phyloP scores from a whole-genome alignment of 208 protist genomes.

The Tritrichomonas foetus region DNA sequence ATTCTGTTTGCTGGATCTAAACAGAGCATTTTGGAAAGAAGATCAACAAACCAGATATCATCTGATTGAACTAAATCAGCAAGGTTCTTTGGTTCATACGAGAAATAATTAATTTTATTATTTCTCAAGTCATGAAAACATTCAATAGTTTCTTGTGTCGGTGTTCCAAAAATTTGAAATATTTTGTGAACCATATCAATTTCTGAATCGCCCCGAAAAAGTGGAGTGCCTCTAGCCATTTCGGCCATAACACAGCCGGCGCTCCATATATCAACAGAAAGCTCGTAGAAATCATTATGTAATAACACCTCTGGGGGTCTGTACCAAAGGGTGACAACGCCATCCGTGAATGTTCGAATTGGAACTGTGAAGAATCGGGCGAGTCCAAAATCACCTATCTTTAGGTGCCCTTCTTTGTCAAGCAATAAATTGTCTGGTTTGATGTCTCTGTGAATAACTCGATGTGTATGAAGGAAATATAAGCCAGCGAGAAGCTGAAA shows the following conservation, averaged over 20 bases:
- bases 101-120: background rate
- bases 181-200: constrained; percentile 6
- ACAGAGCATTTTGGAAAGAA: background rate
- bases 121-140: background rate
- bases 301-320: constrained; percentile 43
- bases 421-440: constrained; percentile 79
- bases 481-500: constrained; percentile 70
- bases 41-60: background rate
- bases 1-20: constrained; percentile 7
- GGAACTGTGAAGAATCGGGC: constrained; percentile 61
- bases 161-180: constrained; percentile 37
- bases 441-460: constrained; percentile 74
- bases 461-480: constrained; percentile 70
- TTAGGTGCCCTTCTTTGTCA: constrained; percentile 60
- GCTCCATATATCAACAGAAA: constrained; percentile 45
- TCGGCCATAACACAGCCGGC: constrained; percentile 44
- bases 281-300: constrained; percentile 6
- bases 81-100: background rate
- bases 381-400: constrained; percentile 68
- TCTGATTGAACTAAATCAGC: background rate
- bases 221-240: constrained; percentile 16
- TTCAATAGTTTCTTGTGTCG: background rate
- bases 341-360: constrained; percentile 34
- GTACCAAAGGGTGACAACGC: constrained; percentile 46
- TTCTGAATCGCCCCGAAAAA: constrained; percentile 12